Evolutionary conservation across 1,284 basidiomycete genomes (phyloP), one percentile per base, ranked within the genome.

Genomic region (Sanghuangporus baumii): DNA sequence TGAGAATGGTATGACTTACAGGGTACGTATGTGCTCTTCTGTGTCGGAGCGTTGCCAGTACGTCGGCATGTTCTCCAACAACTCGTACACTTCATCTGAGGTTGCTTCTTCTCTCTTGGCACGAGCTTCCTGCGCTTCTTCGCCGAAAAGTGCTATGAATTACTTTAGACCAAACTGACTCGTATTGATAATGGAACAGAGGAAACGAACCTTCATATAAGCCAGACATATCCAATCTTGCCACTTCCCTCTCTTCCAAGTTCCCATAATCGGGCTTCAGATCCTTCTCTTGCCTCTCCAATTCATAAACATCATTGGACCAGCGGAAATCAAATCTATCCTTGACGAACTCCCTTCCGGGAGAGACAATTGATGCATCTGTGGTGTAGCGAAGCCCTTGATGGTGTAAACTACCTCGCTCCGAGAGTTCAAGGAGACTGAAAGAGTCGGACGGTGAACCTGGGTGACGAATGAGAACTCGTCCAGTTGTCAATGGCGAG

Each of bases 11-110:
- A 46, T 34, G 50, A 64, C 4, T 66, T 23, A 84, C 89, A 76
- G 79, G 37, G 86, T 91, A 37, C 88, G 66, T 65, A 85, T 75
- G 60, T 82, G 75, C 31, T 86, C 83, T 1, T 76, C 66, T 38
- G 69, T 72, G 59, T 84, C 80, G 3, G 71, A 66, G 18, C 76
- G 75, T 67, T 84, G 81, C 82, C 83, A 86, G 65, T 82, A 81
- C 2, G 72, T 72, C 0, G 83, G 79, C 67, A 89, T 78, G 40
- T 72, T 76, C 34, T 84, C 82, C 26, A 87, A 66, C 6, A 78
- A 66, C 34, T 84, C 77, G 65, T 82, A 76, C 4, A 81, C 75
- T 0, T 71, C 70, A 47, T 80, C 75, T 1, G 72, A 34, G 37
- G 26, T 37, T 16, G 52, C 37, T 31, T 65, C 59, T 37, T 64